Base-by-base conservation (phyloP, 1,284 basidiomycete species). In the Ustilago loliicola region DNA sequence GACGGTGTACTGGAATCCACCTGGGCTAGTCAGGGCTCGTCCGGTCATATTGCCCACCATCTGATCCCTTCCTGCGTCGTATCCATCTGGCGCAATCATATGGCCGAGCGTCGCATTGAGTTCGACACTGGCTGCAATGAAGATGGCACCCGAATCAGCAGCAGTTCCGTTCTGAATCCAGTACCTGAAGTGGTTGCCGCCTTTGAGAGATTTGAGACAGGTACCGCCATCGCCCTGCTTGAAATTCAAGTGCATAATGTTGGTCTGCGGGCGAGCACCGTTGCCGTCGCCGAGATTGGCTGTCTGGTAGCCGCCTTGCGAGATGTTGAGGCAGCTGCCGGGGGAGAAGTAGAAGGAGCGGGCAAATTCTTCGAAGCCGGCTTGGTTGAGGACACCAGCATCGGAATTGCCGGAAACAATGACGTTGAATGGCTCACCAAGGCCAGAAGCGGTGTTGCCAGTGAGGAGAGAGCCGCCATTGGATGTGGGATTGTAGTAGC, bases 241-340 rank as follows among this genome's bases (percentile, higher is more conserved):
- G 64, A 62, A 83, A 30, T 80, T 78, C 64, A 75, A 80, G 7
- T 84, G 77, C 62, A 79, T 65, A 23, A 85, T 67, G 58, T 80
- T 82, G 50, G 76, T 80, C 65, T 86, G 84, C 32, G 73, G 64
- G 19, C 57, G 48, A 48, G 21, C 34, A 3, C 83, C 85, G 64
- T 68, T 78, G 58, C 75, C 83, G 48, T 85, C 87, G 9, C 85
- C 86, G 7, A 84, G 78, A 61, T 87, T 83, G 64, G 80, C 81
- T 27, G 70, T 66, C 50, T 85, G 87, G 15, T 74, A 61, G 3
- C 81, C 83, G 15, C 80, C 77, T 23, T 82, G 51, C 19, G 77
- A 85, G 73, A 85, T 80, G 15, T 61, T 80, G 40, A 85, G 69
- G 61, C 79, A 83, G 58, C 62, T 73, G 36, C 80, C 82, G n/a